Evolutionary conservation across 768 basidiomycete genomes (phyloP).

Genomic region (Kwoniella shandongensis): DNA sequence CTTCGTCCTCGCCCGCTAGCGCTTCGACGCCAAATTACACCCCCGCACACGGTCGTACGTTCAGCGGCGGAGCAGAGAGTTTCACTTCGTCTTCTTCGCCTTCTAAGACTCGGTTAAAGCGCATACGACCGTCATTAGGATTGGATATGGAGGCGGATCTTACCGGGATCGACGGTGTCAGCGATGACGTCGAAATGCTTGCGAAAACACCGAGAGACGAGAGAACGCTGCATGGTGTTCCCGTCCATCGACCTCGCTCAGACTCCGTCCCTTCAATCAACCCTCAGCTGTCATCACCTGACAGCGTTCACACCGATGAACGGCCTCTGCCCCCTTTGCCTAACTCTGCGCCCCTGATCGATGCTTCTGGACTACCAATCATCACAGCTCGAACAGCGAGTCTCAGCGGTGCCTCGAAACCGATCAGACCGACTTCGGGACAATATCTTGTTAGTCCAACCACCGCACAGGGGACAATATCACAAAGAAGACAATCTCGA

Average conservation of each 20-base stretch:
- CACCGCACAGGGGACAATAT: slow-evolving; percentile 38
- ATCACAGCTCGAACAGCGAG: slow-evolving; percentile 18
- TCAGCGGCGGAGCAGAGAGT: background rate
- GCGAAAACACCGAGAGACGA: slow-evolving; percentile 18
- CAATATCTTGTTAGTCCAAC: slow-evolving; percentile 32
- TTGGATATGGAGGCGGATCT: slow-evolving; percentile 32
- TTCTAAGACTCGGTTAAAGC: slow-evolving; percentile 10
- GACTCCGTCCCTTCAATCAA: slow-evolving; percentile 8
- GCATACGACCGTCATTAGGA: slow-evolving; percentile 19
- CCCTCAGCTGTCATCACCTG: background rate
- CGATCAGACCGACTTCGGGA: background rate
- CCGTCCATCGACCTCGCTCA: background rate
- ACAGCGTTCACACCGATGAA: slow-evolving; percentile 1
- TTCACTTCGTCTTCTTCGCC: slow-evolving; percentile 13
- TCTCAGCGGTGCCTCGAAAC: slow-evolving; percentile 18
- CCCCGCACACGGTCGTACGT: too few relatives aligned
- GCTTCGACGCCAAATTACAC: slow-evolving; percentile 1
- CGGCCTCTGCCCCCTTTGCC: slow-evolving; percentile 32
- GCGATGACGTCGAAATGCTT: slow-evolving; percentile 21
- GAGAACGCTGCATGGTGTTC: slow-evolving; percentile 2
- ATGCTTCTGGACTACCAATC: slow-evolving; percentile 3
- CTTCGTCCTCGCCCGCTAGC: slow-evolving; percentile 18
- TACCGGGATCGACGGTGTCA: slow-evolving; percentile 26
- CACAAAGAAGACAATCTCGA: slow-evolving; percentile 34
- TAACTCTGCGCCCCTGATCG: slow-evolving; percentile 11